Percentiles rank a stretch among this genome's conserved stretches.
Conservation (phyloP, 208 protist genomes). For the Wallacemonas sp. region DNA sequence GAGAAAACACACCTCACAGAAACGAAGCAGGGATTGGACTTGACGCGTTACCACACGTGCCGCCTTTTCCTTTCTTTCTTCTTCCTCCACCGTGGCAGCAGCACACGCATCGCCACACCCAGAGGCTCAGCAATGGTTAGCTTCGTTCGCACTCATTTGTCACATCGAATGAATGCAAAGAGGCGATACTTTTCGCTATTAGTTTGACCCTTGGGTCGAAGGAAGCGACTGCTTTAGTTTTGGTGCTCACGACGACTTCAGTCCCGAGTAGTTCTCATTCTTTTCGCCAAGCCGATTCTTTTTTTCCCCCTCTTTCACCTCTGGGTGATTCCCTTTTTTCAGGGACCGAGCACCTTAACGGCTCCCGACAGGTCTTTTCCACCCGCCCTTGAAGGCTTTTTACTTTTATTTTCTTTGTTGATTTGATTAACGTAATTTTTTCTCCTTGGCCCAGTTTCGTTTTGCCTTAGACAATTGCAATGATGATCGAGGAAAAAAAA, state of each 20-base stretch:
- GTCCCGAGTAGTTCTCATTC: constrained; percentile 8
- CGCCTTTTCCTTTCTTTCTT: too few species aligned
- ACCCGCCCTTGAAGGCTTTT: neutral
- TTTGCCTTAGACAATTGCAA: constrained; percentile 2
- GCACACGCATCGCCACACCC: too few species aligned
- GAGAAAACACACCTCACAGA: neutral
- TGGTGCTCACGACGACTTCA: too few species aligned
- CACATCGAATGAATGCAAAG: constrained; percentile 4
- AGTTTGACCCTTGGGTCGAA: too few species aligned
- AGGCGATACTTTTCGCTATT: neutral
- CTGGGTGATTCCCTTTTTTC: neutral
- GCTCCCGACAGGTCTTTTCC: neutral
- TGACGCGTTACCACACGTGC: neutral
- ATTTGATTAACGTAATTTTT: constrained; percentile 2
- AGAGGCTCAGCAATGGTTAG: too few species aligned
- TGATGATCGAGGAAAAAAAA: neutral
- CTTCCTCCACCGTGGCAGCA: too few species aligned
- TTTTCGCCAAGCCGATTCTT: constrained; percentile 17
- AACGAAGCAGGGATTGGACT: neutral
- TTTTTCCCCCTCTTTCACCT: constrained; percentile 2
- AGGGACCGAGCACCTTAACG: neutral
- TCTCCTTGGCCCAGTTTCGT: constrained; percentile 10
- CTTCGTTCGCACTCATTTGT: constrained; percentile 1
- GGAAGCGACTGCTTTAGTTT: too few species aligned
- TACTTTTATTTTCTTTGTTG: constrained; percentile 3